These are phyloP conservation scores for Porphyrellus sp. DNA, from an alignment of 1,284 basidiomycete genomes.

Conservation along the genomic window DNA sequence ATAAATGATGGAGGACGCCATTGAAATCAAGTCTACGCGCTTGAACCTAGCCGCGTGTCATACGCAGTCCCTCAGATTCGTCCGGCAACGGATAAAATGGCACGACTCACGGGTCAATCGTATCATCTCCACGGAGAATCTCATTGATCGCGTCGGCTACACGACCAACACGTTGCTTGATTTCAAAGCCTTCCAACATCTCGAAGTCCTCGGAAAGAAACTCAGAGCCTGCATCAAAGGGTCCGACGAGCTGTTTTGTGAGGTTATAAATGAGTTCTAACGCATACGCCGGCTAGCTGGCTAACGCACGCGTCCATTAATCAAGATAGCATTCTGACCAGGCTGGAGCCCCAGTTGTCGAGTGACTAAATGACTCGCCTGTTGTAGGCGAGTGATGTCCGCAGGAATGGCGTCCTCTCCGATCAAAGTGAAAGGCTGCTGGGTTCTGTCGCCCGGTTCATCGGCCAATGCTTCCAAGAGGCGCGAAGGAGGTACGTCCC, in stretches of 20 bases:
- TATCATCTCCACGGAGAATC: slow-evolving; percentile 42
- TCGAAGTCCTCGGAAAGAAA: slow-evolving; percentile 69
- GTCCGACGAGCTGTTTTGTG: slow-evolving; percentile 58
- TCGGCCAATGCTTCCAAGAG: slow-evolving; percentile 19
- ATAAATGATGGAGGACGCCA: slow-evolving; percentile 69
- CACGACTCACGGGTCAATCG: slow-evolving; percentile 45
- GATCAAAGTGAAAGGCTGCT: slow-evolving; percentile 39
- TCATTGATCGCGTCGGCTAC: slow-evolving; percentile 62
- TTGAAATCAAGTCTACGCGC: slow-evolving; percentile 58
- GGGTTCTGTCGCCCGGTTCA: slow-evolving; percentile 17
- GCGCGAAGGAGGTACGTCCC: slow-evolving; percentile 11
- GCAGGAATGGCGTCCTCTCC: slow-evolving; percentile 37
- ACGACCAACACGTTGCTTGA: slow-evolving; percentile 63
- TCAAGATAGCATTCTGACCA: slow-evolving; percentile 60
- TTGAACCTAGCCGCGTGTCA: slow-evolving; percentile 40
- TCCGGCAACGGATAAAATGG: not conserved
- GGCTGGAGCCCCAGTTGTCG: slow-evolving; percentile 54
- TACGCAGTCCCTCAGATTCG: slow-evolving; percentile 4
- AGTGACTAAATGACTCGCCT: slow-evolving; percentile 44
- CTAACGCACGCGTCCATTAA: slow-evolving; percentile 76
- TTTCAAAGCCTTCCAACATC: slow-evolving; percentile 69
- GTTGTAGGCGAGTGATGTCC: slow-evolving; percentile 27
- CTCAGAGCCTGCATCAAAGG: slow-evolving; percentile 45
- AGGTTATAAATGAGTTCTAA: slow-evolving; percentile 5
- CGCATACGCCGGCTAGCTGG: not conserved